Evolutionary conservation across 306 rosid genomes (phyloP).

Genomic region (Crotalaria pallida): DNA sequence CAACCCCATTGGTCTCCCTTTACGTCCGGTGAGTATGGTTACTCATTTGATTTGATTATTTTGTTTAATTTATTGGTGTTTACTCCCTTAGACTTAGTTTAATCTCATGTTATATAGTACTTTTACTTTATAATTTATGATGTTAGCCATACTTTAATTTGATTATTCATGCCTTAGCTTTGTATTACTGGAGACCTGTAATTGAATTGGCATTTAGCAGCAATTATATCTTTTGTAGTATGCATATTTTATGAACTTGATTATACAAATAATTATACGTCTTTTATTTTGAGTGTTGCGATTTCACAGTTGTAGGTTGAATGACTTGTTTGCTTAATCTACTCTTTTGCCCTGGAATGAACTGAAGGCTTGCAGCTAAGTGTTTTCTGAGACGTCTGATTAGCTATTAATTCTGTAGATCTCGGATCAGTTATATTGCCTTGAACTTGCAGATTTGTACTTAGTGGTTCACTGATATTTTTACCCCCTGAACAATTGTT

Average conservation of each 20-base stretch:
- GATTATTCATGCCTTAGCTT: neutral
- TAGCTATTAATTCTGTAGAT: constrained; percentile 1
- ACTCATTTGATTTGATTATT: neutral
- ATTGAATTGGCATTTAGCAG: neutral
- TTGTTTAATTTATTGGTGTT: neutral
- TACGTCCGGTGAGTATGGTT: constrained; percentile 63
- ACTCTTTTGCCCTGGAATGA: constrained; percentile 11
- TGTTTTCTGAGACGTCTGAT: constrained; percentile 21
- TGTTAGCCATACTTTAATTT: neutral
- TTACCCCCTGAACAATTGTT: constrained; percentile 1
- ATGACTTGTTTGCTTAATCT: neutral
- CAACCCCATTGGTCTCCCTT: constrained; percentile 71
- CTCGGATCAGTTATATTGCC: constrained; percentile 7
- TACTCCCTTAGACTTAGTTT: neutral
- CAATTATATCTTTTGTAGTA: neutral
- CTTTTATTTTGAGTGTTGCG: neutral
- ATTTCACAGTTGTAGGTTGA: constrained; percentile 12
- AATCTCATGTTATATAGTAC: neutral
- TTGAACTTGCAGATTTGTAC: neutral
- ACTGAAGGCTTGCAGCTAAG: constrained; percentile 15
- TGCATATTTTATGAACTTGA: neutral
- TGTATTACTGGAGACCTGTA: neutral
- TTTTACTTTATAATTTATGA: neutral
- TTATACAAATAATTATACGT: neutral
- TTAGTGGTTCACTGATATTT: neutral